Percentiles rank a stretch among this genome's conserved stretches.
These are phyloP conservation scores for Kodamaea plutei DNA, from an alignment of 1,139 yeast species.

Conservation along the genomic window DNA sequence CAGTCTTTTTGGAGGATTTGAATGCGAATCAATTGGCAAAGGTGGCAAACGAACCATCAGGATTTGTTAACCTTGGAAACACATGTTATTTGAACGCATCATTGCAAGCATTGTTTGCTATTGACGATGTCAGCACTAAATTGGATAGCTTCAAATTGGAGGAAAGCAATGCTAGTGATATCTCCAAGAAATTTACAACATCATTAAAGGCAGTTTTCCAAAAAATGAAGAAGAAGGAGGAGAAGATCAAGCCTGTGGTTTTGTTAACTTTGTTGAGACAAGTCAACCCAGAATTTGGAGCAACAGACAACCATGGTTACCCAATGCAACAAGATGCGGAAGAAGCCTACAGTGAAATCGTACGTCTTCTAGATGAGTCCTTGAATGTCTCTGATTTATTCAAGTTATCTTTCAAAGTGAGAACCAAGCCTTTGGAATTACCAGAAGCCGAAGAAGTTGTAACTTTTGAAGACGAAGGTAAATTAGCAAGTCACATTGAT, in stretches of 20 bases:
- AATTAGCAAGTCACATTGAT: constrained; percentile 85
- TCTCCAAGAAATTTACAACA: constrained; percentile 32
- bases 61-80: constrained; percentile 84
- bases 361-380: constrained; percentile 50
- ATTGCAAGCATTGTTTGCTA: constrained; percentile 69
- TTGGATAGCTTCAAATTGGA: constrained; percentile 17
- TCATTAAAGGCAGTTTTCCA: constrained; percentile 42
- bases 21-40: constrained; percentile 40
- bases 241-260: constrained; percentile 44
- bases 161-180: constrained; percentile 50
- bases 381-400: constrained; percentile 54
- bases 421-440: constrained; percentile 56
- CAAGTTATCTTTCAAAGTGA: constrained; percentile 59
- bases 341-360: constrained; percentile 83
- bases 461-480: constrained; percentile 54
- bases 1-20: constrained; percentile 68
- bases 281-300: constrained; percentile 85
- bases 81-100: constrained; percentile 94
- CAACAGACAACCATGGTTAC: constrained; percentile 62
- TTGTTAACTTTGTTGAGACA: constrained; percentile 62
- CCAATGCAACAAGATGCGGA: constrained; percentile 98
- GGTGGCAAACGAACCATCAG: constrained; percentile 61
- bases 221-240: constrained; percentile 46
- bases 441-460: constrained; percentile 50
- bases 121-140: constrained; percentile 52